Conservation (phyloP, 2,329 filamentous ascomycete genomes). For the Thielaviopsis musarum region DNA sequence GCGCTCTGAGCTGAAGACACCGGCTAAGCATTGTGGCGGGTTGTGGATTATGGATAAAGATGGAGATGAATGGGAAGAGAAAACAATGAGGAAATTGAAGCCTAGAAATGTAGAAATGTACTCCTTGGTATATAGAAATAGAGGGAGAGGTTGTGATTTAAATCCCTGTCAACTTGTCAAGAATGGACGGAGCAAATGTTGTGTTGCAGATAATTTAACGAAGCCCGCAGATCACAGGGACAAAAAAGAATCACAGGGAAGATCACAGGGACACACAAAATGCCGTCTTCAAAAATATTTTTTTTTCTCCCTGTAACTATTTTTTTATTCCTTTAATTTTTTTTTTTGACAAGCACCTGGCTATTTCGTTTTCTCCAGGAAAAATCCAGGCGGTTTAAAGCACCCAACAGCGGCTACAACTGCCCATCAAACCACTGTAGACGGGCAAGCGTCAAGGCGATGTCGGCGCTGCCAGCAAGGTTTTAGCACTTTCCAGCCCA, state of each 20-base stretch:
- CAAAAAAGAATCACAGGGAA: conserved; percentile 17
- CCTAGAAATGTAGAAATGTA: neutral
- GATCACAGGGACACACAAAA: conserved; percentile 17
- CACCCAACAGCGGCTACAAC: too few relatives aligned
- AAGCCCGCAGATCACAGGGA: conserved; percentile 6
- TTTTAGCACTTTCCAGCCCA: neutral
- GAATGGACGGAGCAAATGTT: neutral
- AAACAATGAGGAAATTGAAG: neutral
- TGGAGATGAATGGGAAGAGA: neutral
- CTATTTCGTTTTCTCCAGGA: too few relatives aligned
- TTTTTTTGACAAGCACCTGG: too few relatives aligned
- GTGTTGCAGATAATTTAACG: neutral
- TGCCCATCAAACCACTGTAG: neutral
- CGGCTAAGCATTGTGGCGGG: conserved; percentile 14
- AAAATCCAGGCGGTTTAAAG: too few relatives aligned
- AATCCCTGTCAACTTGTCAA: neutral
- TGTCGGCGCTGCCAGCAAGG: neutral
- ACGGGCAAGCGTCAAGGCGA: neutral
- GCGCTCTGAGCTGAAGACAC: conserved; percentile 13
- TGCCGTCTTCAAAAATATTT: neutral
- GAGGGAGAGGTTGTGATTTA: neutral
- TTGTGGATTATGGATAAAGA: neutral
- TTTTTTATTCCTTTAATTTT: too few relatives aligned
- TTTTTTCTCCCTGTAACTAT: neutral
- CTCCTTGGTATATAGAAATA: neutral